Conservation (phyloP, 1,284 basidiomycete genomes). For the Austroboletus rostrupii region DNA sequence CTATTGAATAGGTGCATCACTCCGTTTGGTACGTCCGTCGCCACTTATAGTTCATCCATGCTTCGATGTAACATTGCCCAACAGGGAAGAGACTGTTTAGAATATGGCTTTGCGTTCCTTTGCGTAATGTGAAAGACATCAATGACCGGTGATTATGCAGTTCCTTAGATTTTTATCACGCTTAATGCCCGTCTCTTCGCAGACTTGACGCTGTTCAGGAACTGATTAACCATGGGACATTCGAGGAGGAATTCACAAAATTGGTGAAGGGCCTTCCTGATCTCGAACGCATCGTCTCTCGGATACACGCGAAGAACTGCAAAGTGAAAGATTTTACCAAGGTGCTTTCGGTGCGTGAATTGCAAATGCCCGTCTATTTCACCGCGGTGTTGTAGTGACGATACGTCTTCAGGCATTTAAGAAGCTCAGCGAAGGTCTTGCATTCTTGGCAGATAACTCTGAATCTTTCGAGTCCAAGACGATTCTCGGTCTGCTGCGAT, state of each 20-base stretch:
- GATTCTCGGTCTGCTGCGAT: slow-evolving; percentile 69
- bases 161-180: slow-evolving; percentile 8
- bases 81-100: slow-evolving; percentile 88
- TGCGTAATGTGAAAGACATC: slow-evolving; percentile 78
- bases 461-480: slow-evolving; percentile 74
- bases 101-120: slow-evolving; percentile 89
- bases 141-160: slow-evolving; percentile 65
- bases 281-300: slow-evolving; percentile 88
- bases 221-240: slow-evolving; percentile 72
- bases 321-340: slow-evolving; percentile 83
- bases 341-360: slow-evolving; percentile 62
- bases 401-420: slow-evolving; percentile 61
- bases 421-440: slow-evolving; percentile 65
- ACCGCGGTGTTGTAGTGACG: slow-evolving; percentile 4
- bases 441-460: slow-evolving; percentile 59
- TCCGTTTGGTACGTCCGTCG: slow-evolving; percentile 67
- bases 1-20: slow-evolving; percentile 84
- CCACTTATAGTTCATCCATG: slow-evolving; percentile 4
- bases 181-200: slow-evolving; percentile 16
- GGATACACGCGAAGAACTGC: slow-evolving; percentile 89
- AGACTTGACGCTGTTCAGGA: slow-evolving; percentile 92
- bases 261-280: slow-evolving; percentile 84
- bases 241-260: slow-evolving; percentile 71
- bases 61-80: slow-evolving; percentile 12
- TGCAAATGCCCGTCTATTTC: background rate